Evolutionary conservation across 345 rosid species (phyloP).

Genomic region (Bruguiera sexangula): DNA sequence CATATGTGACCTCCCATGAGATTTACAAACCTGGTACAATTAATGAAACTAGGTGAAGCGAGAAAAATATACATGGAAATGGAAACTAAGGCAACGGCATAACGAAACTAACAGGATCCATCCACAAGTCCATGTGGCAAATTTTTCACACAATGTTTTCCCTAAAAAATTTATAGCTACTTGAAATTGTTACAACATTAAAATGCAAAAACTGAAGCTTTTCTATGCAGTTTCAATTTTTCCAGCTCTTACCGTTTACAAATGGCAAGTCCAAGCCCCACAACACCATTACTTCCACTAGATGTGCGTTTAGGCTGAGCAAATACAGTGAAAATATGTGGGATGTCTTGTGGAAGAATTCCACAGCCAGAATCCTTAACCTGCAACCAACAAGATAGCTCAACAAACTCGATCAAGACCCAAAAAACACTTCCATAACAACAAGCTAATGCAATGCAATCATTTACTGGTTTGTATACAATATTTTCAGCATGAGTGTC

Average conservation of each 20-base stretch:
- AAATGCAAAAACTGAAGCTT: background rate
- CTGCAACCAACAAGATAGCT: conserved; percentile 34
- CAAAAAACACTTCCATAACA: background rate
- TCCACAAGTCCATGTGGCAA: background rate
- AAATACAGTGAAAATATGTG: conserved; percentile 64
- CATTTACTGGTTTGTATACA: background rate
- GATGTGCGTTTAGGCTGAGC: conserved; percentile 52
- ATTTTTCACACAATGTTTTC: background rate
- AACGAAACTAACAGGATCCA: background rate
- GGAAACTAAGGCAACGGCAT: background rate
- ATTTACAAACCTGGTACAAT: conserved; percentile 64
- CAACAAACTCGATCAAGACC: conserved; percentile 1
- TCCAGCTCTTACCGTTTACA: conserved; percentile 63
- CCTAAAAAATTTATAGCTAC: background rate
- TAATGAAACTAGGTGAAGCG: background rate
- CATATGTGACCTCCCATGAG: conserved; percentile 93
- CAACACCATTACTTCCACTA: conserved; percentile 42
- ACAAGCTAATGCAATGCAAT: background rate
- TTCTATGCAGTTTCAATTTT: conserved; percentile 1
- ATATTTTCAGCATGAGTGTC: background rate
- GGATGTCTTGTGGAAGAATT: conserved; percentile 65
- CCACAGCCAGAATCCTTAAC: conserved; percentile 94
- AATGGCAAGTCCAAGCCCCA: conserved; percentile 92
- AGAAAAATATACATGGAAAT: background rate
- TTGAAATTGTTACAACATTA: background rate